Conservation (phyloP, 1,139 yeast genomes). For the Pichiaceae sp. region DNA sequence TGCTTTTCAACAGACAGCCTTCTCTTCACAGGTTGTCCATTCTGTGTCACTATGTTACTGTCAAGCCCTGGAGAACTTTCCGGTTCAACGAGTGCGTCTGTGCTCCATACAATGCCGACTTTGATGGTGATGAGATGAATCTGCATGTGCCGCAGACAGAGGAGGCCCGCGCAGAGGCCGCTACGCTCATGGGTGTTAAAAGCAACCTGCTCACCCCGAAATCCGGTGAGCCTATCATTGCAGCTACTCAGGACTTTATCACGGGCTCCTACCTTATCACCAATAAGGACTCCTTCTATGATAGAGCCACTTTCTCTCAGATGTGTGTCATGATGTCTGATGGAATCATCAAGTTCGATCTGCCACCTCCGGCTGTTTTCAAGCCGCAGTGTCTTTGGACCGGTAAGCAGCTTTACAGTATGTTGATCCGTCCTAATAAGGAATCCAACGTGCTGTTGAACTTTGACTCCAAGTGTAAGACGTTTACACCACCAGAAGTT, state of each 20-base stretch:
- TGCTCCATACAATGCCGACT: conserved; percentile 98
- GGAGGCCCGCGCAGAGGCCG: conserved; percentile 97
- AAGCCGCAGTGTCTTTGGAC: conserved; percentile 94
- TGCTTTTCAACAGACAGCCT: conserved; percentile 94
- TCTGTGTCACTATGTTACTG: conserved; percentile 89
- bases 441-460: conserved; percentile 75
- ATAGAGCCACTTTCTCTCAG: conserved; percentile 77
- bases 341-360: conserved; percentile 76
- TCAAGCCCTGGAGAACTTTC: conserved; percentile 97
- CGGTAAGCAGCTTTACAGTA: conserved; percentile 89
- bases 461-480: conserved; percentile 89
- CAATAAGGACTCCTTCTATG: conserved; percentile 87
- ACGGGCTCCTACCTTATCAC: conserved; percentile 92
- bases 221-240: conserved; percentile 98
- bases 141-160: conserved; percentile 98
- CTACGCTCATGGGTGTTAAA: conserved; percentile 95
- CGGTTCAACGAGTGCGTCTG: conserved; percentile 98
- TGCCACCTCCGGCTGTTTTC: conserved; percentile 91
- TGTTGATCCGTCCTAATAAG: conserved; percentile 77
- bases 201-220: conserved; percentile 91
- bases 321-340: conserved; percentile 94
- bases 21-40: conserved; percentile 92
- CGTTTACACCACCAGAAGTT: conserved; percentile 65
- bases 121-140: conserved; percentile 99
- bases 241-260: conserved; percentile 98